Evolutionary conservation across 1,284 basidiomycete genomes (phyloP), one percentile per base, ranked within the genome.

Genomic region (Takashimella koratensis): DNA sequence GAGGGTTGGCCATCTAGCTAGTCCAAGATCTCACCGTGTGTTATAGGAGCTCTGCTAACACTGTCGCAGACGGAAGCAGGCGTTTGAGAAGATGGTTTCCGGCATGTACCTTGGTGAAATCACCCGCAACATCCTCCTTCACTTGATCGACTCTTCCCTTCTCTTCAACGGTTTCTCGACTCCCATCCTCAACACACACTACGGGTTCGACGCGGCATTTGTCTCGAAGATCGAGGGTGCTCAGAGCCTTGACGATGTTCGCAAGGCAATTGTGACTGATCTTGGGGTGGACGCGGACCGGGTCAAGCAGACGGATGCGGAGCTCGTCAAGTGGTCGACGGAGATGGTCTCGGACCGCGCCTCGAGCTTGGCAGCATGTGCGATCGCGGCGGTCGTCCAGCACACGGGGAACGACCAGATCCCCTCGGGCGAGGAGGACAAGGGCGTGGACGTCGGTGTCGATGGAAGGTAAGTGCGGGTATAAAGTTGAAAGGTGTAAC

Each of bases 101-200:
- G 96, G 96, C 56, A 98, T 98, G 94, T 98, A 98, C 76, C 84
- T 98, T 40, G 95, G 95, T 54, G 95, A 98, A 77, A 84, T 98
- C 61, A 83, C 87, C 20, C 86, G 95, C 47, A 88, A 89, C 67
- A 80, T 96, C 58, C 80, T 98, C 45, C 79, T 95, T 25, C 83
- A 90, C 56, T 80, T 98, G 57, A 82, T 98, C 65, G 95, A 98
- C 71, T 84, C 73, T 45, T 73, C 76, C 22, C 59, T 79, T 19
- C 79, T 98, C 25, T 97, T 98, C 76, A 76, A 79, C 53, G 95
- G 96, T 3, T 84, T 82, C 64, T 86, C 86, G 1, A 87, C 88
- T 5, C 58, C 77, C 0, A 69, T 76, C 6, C 73, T 98, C 58
- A 97, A 98, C 78, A 83, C 80, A 30, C 93, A 96, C 66, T 98